Evolutionary conservation across 306 rosid genomes (phyloP).

Genomic region (Phaseolus lunatus): DNA sequence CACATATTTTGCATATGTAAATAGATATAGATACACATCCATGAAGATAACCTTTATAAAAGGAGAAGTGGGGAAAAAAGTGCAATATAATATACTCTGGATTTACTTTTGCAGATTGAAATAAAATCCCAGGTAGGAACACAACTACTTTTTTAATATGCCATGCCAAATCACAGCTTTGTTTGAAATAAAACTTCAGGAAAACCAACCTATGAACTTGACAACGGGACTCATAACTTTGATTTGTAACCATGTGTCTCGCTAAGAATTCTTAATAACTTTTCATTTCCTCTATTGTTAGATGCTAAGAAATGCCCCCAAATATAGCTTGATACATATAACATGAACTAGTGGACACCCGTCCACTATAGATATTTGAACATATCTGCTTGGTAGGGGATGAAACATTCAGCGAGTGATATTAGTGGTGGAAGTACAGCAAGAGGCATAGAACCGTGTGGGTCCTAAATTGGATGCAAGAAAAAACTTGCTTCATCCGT

Average conservation of each 20-base stretch:
- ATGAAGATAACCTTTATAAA: conserved; percentile 27
- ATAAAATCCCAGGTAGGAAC: conserved; percentile 26
- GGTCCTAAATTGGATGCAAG: conserved; percentile 46
- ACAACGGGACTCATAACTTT: neutral
- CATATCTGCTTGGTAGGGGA: conserved; percentile 15
- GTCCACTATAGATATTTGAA: neutral
- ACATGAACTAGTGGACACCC: conserved; percentile 2
- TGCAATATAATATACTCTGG: conserved; percentile 26
- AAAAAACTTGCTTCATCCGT: conserved; percentile 50
- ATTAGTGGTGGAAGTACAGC: conserved; percentile 21
- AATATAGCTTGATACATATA: neutral
- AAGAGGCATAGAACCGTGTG: conserved; percentile 39
- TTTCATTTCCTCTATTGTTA: neutral
- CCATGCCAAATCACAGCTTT: neutral
- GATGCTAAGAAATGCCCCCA: neutral
- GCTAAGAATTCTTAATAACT: neutral
- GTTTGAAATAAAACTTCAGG: neutral
- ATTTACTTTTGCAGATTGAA: conserved; percentile 36
- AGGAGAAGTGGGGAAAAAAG: conserved; percentile 30
- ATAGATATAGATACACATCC: conserved; percentile 15
- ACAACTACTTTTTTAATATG: conserved; percentile 12
- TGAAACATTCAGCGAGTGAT: conserved; percentile 29
- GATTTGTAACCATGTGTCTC: conserved; percentile 1
- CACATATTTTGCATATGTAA: conserved; percentile 41
- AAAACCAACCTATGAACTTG: neutral